Evolutionary conservation across 1,284 basidiomycete species (phyloP).

Genomic region (Rhizoctonia solani): DNA sequence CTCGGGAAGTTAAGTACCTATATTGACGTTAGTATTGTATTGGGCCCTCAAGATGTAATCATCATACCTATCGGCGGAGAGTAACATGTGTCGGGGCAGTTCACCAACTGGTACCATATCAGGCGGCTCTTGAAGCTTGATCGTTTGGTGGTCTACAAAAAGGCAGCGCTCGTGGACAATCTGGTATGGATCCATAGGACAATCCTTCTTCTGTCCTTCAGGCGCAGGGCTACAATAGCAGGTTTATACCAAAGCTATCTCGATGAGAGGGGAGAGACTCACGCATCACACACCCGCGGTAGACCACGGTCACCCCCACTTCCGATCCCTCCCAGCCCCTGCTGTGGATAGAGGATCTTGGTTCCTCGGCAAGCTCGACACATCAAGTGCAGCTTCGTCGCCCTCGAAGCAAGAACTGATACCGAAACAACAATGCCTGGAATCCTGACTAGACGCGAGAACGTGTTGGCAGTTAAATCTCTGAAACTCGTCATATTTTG

Average conservation of each 20-base stretch:
- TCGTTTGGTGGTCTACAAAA: conserved; percentile 94
- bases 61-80: conserved; percentile 77
- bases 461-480: conserved; percentile 90
- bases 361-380: conserved; percentile 88
- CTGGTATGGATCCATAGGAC: conserved; percentile 93
- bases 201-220: conserved; percentile 85
- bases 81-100: conserved; percentile 91
- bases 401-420: conserved; percentile 90
- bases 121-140: conserved; percentile 98
- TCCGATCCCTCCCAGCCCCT: conserved; percentile 85
- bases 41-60: not conserved
- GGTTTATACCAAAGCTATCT: too few relatives aligned
- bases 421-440: conserved; percentile 99
- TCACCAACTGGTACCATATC: conserved; percentile 99
- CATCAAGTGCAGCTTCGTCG: conserved; percentile 89
- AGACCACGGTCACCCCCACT: conserved; percentile 67
- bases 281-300: conserved; percentile 82
- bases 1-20: conserved; percentile 80
- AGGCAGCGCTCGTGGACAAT: conserved; percentile 94
- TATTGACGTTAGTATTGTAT: not conserved
- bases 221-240: conserved; percentile 52
- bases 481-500: conserved; percentile 94
- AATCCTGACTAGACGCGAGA: conserved; percentile 94
- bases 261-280: too few relatives aligned
- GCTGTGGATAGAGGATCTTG: conserved; percentile 79